phyloP scores from a whole-genome alignment of 352 stramenopile species.

The Globisporangium cederbergense region DNA sequence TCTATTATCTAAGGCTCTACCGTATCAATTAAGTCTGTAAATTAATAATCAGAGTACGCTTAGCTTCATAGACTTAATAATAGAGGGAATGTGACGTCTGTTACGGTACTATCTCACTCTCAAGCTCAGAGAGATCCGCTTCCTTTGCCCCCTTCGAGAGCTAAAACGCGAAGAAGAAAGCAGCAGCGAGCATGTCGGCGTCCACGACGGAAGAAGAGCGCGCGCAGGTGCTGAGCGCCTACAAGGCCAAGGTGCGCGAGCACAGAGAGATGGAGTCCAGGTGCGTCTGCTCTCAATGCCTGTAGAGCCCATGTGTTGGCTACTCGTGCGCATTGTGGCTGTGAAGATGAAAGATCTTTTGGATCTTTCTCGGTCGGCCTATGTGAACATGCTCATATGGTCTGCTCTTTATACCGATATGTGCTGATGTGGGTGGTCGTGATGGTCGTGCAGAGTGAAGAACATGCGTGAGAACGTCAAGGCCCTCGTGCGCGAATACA shows the following conservation, averaged over 20 bases:
- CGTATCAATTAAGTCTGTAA: too few relatives aligned
- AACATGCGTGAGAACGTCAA: slow-evolving; percentile 96
- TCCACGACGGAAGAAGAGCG: slow-evolving; percentile 79
- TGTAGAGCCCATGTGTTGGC: background rate
- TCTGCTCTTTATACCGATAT: background rate
- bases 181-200: slow-evolving; percentile 47
- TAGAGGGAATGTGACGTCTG: too few relatives aligned
- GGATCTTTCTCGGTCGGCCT: slow-evolving; percentile 11
- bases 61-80: too few relatives aligned
- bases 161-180: slow-evolving; percentile 1
- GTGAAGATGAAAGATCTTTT: slow-evolving; percentile 5
- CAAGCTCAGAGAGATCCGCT: too few relatives aligned
- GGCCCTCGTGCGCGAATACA: slow-evolving; percentile 94
- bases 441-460: slow-evolving; percentile 83
- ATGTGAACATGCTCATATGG: background rate
- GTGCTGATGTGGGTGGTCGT: background rate
- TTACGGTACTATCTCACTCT: too few relatives aligned
- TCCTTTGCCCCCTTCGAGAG: too few relatives aligned
- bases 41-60: too few relatives aligned
- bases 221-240: slow-evolving; percentile 92
- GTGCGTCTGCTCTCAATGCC: slow-evolving; percentile 31
- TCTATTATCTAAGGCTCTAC: too few relatives aligned
- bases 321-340: background rate
- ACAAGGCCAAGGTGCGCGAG: slow-evolving; percentile 96
- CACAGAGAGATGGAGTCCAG: slow-evolving; percentile 95